Conservation (phyloP, 495 filamentous ascomycete genomes). For the Penicillium egyptiacum region DNA sequence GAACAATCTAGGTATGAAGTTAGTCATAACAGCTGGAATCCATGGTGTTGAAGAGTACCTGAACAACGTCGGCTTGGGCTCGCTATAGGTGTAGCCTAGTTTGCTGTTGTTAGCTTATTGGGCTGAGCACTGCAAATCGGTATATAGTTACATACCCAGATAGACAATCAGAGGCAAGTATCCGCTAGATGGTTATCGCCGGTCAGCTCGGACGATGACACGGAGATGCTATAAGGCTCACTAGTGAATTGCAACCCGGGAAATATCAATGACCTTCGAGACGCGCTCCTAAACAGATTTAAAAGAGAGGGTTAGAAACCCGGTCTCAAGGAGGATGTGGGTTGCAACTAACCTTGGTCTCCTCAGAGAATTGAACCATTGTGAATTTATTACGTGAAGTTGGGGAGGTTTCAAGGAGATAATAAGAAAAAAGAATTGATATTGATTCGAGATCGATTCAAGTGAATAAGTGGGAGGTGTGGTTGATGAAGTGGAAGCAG, state of each 20-base stretch:
- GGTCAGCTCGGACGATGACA: background rate
- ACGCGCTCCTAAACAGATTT: constrained; percentile 79
- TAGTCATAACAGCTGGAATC: constrained; percentile 13
- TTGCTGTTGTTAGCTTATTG: constrained; percentile 13
- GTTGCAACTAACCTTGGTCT: constrained; percentile 75
- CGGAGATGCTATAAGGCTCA: constrained; percentile 34
- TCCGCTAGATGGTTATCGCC: constrained; percentile 52
- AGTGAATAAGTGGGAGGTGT: background rate
- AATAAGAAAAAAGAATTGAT: constrained; percentile 3
- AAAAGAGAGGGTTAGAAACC: constrained; percentile 17
- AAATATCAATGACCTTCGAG: constrained; percentile 89
- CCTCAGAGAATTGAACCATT: constrained; percentile 91
- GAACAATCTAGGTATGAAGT: constrained; percentile 55
- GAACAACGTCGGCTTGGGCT: constrained; percentile 88
- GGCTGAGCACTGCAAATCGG: background rate
- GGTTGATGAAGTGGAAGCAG: constrained; percentile 12
- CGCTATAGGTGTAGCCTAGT: constrained; percentile 88
- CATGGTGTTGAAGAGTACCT: constrained; percentile 53
- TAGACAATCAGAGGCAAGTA: constrained; percentile 97
- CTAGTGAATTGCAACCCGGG: constrained; percentile 96
- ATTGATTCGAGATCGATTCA: background rate
- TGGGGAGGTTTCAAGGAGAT: background rate
- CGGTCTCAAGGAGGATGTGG: background rate
- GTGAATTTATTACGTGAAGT: background rate
- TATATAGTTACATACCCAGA: constrained; percentile 63